These are phyloP conservation scores for Fraxinus ornus DNA, from an alignment of 305 asterid genomes.

Conservation along the genomic window DNA sequence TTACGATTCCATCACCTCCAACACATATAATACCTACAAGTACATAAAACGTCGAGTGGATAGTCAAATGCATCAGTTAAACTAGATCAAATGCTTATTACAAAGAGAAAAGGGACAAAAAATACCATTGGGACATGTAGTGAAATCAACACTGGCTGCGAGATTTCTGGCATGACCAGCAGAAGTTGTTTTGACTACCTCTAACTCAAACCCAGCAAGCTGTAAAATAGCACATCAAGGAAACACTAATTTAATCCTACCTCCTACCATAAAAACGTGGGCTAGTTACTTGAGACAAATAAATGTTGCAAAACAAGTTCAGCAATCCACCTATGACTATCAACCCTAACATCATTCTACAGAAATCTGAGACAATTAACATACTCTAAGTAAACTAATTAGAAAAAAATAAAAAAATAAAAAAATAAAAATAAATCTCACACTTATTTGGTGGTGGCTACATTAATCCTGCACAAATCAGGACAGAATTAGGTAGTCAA, in stretches of 20 bases:
- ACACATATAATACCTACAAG: slow-evolving; percentile 79
- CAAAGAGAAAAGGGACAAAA: background rate
- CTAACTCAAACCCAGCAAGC: slow-evolving; percentile 93
- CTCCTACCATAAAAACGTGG: slow-evolving; percentile 15
- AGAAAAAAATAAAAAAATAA: background rate
- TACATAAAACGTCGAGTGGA: slow-evolving; percentile 1
- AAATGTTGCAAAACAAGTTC: background rate
- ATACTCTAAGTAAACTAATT: background rate
- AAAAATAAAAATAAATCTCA: background rate
- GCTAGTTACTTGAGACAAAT: slow-evolving; percentile 4
- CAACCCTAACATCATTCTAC: background rate
- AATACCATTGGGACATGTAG: slow-evolving; percentile 83
- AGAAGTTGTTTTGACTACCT: slow-evolving; percentile 81
- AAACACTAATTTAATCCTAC: slow-evolving; percentile 15
- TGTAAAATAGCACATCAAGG: slow-evolving; percentile 32
- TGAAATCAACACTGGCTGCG: slow-evolving; percentile 77
- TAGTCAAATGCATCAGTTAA: slow-evolving; percentile 12
- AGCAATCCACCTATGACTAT: background rate
- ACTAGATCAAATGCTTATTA: slow-evolving; percentile 12
- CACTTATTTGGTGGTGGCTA: background rate
- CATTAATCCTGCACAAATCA: background rate
- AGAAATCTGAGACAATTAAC: background rate
- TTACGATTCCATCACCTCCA: slow-evolving; percentile 87
- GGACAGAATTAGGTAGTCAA: background rate
- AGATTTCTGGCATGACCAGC: slow-evolving; percentile 96